Evolutionary conservation across 176 grass and related monocot genomes (phyloP).

Genomic region (Raddia distichophylla): DNA sequence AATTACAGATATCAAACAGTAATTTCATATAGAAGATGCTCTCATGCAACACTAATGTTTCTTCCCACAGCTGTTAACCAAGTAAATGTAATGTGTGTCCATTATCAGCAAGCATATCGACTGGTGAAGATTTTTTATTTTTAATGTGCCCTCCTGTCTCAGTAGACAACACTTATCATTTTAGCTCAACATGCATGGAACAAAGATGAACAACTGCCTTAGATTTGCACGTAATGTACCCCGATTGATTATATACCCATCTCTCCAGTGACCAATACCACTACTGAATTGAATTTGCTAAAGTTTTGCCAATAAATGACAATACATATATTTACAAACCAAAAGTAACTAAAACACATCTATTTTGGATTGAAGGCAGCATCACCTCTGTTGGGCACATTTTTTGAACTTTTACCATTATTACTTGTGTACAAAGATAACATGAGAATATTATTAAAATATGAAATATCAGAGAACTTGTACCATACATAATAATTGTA

Average conservation of each 20-base stretch:
- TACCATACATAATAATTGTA: slow-evolving; percentile 1
- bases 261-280: not conserved
- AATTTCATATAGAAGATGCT: not conserved
- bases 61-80: not conserved
- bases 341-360: not conserved
- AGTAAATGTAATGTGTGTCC: not conserved
- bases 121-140: not conserved
- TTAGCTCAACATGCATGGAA: not conserved
- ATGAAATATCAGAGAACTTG: not conserved
- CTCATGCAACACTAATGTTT: not conserved
- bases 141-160: not conserved
- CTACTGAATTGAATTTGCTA: not conserved
- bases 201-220: not conserved
- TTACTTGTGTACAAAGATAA: slow-evolving; percentile 20
- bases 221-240: not conserved
- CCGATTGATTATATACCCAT: slow-evolving; percentile 8
- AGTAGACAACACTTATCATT: not conserved
- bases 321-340: slow-evolving; percentile 7
- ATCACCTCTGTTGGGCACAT: not conserved
- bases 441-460: not conserved
- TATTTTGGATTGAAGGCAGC: not conserved
- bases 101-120: not conserved
- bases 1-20: not conserved
- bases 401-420: slow-evolving; percentile 5
- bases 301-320: not conserved